Percentiles rank a stretch among this genome's conserved stretches.
Evolutionary conservation across 1,284 basidiomycete genomes (phyloP).

Genomic region (Fereydounia khargensis): DNA sequence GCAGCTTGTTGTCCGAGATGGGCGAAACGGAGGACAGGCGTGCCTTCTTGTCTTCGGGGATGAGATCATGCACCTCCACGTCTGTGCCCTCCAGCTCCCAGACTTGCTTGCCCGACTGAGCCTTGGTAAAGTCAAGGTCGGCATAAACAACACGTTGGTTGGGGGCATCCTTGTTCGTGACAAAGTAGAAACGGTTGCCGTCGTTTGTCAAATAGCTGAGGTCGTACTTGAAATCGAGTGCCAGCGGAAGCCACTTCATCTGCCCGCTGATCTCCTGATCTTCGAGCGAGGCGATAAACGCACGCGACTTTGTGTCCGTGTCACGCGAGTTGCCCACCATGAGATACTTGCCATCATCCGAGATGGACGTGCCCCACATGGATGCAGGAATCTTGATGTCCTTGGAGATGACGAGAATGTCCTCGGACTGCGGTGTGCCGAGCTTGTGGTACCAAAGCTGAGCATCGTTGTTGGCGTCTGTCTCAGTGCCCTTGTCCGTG

Average conservation of each 20-base stretch:
- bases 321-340: slow-evolving; percentile 46
- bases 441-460: slow-evolving; percentile 52
- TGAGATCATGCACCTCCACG: slow-evolving; percentile 64
- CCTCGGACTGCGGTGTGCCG: slow-evolving; percentile 46
- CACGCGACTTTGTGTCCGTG: slow-evolving; percentile 49
- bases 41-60: slow-evolving; percentile 68
- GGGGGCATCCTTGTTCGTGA: slow-evolving; percentile 52
- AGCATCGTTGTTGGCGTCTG: slow-evolving; percentile 51
- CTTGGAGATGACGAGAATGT: slow-evolving; percentile 45
- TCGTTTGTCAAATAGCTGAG: slow-evolving; percentile 47
- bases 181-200: slow-evolving; percentile 49
- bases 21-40: slow-evolving; percentile 65
- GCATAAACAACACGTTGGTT: slow-evolving; percentile 49
- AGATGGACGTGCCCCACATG: slow-evolving; percentile 44
- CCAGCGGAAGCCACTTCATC: slow-evolving; percentile 48
- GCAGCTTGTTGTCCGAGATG: slow-evolving; percentile 66
- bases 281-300: slow-evolving; percentile 37
- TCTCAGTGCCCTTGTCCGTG: slow-evolving; percentile 52
- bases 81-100: slow-evolving; percentile 36
- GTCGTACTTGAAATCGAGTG: slow-evolving; percentile 44
- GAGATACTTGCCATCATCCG: slow-evolving; percentile 49
- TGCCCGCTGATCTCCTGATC: slow-evolving; percentile 9
- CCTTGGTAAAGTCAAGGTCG: slow-evolving; percentile 28
- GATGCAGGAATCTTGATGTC: slow-evolving; percentile 39
- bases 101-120: slow-evolving; percentile 31